Conservation (phyloP, 2,329 filamentous ascomycete species). For the Alternaria ethzedia region DNA sequence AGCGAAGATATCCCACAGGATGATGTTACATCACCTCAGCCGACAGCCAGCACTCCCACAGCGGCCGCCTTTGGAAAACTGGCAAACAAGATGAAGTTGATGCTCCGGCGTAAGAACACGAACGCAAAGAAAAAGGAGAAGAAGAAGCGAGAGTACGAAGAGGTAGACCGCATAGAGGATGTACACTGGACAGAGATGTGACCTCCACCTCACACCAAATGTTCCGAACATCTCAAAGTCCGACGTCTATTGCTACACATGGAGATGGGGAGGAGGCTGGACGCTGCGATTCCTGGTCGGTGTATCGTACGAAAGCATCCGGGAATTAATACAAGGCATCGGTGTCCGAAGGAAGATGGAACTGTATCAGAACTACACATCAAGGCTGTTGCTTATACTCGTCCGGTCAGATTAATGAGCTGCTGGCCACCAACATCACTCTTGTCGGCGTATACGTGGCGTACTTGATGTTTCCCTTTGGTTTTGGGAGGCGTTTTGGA, state of each 20-base stretch:
- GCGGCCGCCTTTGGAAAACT: constrained; percentile 36
- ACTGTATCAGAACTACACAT: background rate
- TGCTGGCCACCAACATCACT: constrained; percentile 7
- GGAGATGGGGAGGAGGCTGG: background rate
- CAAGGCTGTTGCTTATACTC: background rate
- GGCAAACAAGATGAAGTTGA: constrained; percentile 38
- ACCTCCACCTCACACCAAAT: background rate
- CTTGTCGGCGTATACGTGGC: constrained; percentile 5
- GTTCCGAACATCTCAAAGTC: background rate
- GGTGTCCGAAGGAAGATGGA: background rate
- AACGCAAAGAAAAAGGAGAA: constrained; percentile 36
- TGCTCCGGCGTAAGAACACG: constrained; percentile 34
- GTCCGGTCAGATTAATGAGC: constrained; percentile 3
- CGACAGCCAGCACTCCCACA: constrained; percentile 16
- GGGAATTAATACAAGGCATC: background rate
- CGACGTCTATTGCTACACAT: background rate
- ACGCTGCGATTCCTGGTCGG: background rate
- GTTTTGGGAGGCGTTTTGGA: constrained; percentile 4
- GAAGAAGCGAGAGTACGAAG: constrained; percentile 28
- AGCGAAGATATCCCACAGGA: constrained; percentile 20
- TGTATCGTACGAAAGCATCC: background rate
- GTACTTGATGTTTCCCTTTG: background rate
- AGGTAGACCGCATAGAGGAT: constrained; percentile 41
- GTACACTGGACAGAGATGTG: constrained; percentile 48
- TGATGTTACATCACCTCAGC: constrained; percentile 14